Percentiles rank a stretch among this genome's conserved stretches.
phyloP scores from a whole-genome alignment of 2,329 filamentous ascomycete genomes.

The Ophiocordyceps australis region DNA sequence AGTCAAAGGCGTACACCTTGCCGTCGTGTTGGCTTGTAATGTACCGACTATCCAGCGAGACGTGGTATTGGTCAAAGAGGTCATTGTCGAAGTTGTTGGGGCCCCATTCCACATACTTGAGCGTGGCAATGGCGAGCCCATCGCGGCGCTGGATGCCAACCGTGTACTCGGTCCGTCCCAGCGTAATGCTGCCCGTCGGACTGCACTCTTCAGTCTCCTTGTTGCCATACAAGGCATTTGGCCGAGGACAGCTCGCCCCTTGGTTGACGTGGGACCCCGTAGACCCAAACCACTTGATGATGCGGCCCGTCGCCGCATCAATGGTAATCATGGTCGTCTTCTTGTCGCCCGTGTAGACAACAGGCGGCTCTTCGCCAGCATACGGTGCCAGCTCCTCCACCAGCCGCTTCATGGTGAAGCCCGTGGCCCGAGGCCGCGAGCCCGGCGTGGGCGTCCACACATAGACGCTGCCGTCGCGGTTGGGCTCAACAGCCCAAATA shows the following conservation, averaged over 20 bases:
- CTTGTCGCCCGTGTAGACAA: slow-evolving; percentile 85
- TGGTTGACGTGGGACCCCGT: slow-evolving; percentile 49
- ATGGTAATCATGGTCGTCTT: slow-evolving; percentile 79
- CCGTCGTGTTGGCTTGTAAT: slow-evolving; percentile 79
- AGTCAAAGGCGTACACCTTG: slow-evolving; percentile 63
- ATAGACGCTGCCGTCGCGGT: slow-evolving; percentile 70
- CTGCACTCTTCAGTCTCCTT: slow-evolving; percentile 60
- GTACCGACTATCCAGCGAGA: slow-evolving; percentile 73
- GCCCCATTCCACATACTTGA: slow-evolving; percentile 88
- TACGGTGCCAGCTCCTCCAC: slow-evolving; percentile 73
- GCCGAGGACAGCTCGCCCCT: slow-evolving; percentile 56
- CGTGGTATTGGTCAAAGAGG: slow-evolving; percentile 63
- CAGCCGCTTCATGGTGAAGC: slow-evolving; percentile 66
- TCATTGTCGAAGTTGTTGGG: slow-evolving; percentile 85
- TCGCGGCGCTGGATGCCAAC: slow-evolving; percentile 66
- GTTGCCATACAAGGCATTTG: slow-evolving; percentile 47
- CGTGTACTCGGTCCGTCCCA: slow-evolving; percentile 79
- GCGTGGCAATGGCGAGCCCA: slow-evolving; percentile 63
- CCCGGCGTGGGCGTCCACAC: slow-evolving; percentile 54
- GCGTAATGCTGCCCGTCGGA: slow-evolving; percentile 59
- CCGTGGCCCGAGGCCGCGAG: slow-evolving; percentile 44
- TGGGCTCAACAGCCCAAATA: slow-evolving; percentile 90
- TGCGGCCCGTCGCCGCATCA: slow-evolving; percentile 67
- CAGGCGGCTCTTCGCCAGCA: slow-evolving; percentile 52
- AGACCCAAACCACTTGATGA: slow-evolving; percentile 72